Conservation (phyloP, 805 yeast genomes). For the Wickerhamomyces bovis region DNA sequence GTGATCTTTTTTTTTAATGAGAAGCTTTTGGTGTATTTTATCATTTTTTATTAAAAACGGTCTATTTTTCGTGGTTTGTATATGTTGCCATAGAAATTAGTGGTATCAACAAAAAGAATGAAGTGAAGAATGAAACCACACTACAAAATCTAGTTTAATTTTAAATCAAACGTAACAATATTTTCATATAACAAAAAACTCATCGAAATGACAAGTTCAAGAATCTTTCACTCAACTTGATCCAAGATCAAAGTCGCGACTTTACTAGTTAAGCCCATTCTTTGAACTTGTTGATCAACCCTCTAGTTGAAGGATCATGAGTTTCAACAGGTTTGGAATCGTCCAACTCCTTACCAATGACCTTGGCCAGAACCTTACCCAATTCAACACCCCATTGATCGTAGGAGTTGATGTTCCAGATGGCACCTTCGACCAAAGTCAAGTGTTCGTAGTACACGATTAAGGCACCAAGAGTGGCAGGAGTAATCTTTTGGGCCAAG, state of each 20-base stretch:
- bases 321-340: slow-evolving; percentile 45
- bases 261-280: slow-evolving; percentile 45
- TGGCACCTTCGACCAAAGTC: slow-evolving; percentile 97
- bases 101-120: too few relatives aligned
- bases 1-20: too few relatives aligned
- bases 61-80: too few relatives aligned
- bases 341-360: slow-evolving; percentile 83
- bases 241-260: too few relatives aligned
- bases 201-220: not conserved
- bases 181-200: not conserved
- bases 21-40: too few relatives aligned
- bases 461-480: slow-evolving; percentile 92
- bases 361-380: slow-evolving; percentile 97
- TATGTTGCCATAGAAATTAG: too few relatives aligned
- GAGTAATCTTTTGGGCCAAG: slow-evolving; percentile 91
- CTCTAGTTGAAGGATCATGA: slow-evolving; percentile 91
- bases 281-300: slow-evolving; percentile 93
- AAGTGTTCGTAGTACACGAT: slow-evolving; percentile 97
- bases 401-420: slow-evolving; percentile 98
- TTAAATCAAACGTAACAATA: not conserved
- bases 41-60: too few relatives aligned
- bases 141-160: too few relatives aligned
- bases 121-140: too few relatives aligned
- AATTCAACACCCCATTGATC: slow-evolving; percentile 99
- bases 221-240: too few relatives aligned